Conservation (phyloP, 139 green algal genomes). For the Raphidocelis subcapitata region DNA sequence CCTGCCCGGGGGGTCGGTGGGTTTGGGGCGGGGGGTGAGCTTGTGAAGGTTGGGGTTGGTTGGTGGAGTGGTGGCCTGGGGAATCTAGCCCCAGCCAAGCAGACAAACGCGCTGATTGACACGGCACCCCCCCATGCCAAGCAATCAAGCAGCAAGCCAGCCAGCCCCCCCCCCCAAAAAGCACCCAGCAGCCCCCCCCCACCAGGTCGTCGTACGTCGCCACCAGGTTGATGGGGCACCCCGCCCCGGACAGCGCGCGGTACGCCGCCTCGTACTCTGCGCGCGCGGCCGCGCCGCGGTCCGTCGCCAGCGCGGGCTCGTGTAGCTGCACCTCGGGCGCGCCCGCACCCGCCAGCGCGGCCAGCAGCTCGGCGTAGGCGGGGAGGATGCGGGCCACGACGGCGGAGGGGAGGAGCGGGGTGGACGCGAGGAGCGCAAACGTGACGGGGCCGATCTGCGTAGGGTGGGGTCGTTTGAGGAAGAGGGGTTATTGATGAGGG, state of each 20-base stretch:
- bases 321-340: conserved; percentile 76
- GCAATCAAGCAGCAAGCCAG: too few species aligned
- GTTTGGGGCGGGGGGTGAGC: too few species aligned
- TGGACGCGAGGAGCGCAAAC: conserved; percentile 56
- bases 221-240: conserved; percentile 73
- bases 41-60: too few species aligned
- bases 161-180: too few species aligned
- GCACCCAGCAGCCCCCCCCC: not conserved
- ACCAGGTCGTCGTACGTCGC: conserved; percentile 79
- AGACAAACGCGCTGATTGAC: not conserved
- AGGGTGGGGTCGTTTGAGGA: not conserved
- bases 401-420: not conserved
- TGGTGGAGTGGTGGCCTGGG: too few species aligned
- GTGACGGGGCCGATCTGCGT: conserved; percentile 67
- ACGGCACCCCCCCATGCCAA: too few species aligned
- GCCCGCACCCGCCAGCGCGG: conserved; percentile 46
- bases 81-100: not conserved
- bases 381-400: conserved; percentile 62
- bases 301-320: conserved; percentile 73
- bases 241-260: conserved; percentile 42
- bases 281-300: conserved; percentile 5
- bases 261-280: conserved; percentile 58
- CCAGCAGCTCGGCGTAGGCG: conserved; percentile 67
- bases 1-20: not conserved
- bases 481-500: not conserved